These are phyloP conservation scores for Xylaria bambusicola DNA, from an alignment of 495 filamentous ascomycete species.

Conservation along the genomic window DNA sequence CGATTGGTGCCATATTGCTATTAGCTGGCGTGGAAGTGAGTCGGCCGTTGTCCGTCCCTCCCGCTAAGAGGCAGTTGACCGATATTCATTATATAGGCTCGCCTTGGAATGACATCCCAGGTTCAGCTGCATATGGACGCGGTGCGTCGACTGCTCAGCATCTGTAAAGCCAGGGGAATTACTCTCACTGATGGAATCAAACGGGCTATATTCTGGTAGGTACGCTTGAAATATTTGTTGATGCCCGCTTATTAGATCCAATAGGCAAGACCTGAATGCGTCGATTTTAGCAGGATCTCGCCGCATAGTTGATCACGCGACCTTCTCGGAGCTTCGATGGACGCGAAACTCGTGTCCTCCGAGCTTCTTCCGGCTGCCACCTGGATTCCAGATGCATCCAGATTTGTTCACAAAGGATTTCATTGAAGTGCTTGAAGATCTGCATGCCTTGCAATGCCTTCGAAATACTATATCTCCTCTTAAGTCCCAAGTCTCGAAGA, in stretches of 20 bases:
- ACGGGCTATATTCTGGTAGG: constrained; percentile 45
- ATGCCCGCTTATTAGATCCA: background rate
- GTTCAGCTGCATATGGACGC: constrained; percentile 42
- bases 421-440: constrained; percentile 8
- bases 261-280: constrained; percentile 42
- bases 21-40: constrained; percentile 41
- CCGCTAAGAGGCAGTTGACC: background rate
- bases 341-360: constrained; percentile 31
- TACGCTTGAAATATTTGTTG: background rate
- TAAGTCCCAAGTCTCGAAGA: constrained; percentile 15
- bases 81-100: constrained; percentile 15
- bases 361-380: constrained; percentile 27
- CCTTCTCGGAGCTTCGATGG: constrained; percentile 42
- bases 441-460: constrained; percentile 8
- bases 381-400: constrained; percentile 27
- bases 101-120: constrained; percentile 31
- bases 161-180: constrained; percentile 20
- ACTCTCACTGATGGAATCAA: constrained; percentile 40
- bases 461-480: background rate
- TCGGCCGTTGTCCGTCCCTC: background rate
- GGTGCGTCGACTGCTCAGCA: constrained; percentile 32
- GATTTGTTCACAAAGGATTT: background rate
- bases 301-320: constrained; percentile 39
- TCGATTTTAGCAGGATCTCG: constrained; percentile 34
- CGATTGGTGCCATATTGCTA: constrained; percentile 43